Conservation (phyloP, 2,329 filamentous ascomycete species). For the Ambrosiella cleistominuta region DNA sequence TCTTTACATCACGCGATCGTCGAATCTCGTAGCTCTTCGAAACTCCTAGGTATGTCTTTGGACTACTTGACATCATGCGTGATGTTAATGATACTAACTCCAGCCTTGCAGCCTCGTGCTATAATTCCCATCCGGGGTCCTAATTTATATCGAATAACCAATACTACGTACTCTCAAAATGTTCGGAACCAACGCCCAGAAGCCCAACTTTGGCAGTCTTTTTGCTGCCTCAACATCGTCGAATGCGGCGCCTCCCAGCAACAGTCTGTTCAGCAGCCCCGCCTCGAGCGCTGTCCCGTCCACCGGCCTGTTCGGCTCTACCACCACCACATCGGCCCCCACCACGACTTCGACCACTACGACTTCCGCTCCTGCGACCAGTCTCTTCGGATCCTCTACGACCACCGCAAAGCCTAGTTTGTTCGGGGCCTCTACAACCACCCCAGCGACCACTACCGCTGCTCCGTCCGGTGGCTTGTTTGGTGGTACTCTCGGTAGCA, state of each 20-base stretch:
- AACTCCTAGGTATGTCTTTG: too few relatives aligned
- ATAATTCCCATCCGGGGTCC: too few relatives aligned
- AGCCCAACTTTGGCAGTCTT: constrained; percentile 10
- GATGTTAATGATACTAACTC: too few relatives aligned
- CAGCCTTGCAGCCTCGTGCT: too few relatives aligned
- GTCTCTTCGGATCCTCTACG: constrained; percentile 16
- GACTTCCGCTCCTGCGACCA: constrained; percentile 1
- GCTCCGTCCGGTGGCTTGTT: constrained; percentile 14
- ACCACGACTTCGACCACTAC: not conserved
- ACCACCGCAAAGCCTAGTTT: constrained; percentile 19
- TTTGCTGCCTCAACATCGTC: constrained; percentile 11
- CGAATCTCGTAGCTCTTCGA: too few relatives aligned
- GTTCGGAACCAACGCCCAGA: constrained; percentile 4
- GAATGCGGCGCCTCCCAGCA: constrained; percentile 7
- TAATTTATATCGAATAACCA: not conserved
- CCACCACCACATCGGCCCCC: constrained; percentile 12
- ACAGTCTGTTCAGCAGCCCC: constrained; percentile 17
- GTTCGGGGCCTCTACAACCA: constrained; percentile 13
- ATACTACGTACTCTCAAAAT: not conserved
- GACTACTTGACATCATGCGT: too few relatives aligned
- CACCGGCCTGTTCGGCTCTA: constrained; percentile 15
- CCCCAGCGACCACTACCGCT: constrained; percentile 16
- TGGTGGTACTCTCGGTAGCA: constrained; percentile 17
- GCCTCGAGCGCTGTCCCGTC: constrained; percentile 14
- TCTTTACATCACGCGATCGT: too few relatives aligned